Evolutionary conservation across 2,329 filamentous ascomycete species (phyloP).

Genomic region (Akanthomyces muscarius): DNA sequence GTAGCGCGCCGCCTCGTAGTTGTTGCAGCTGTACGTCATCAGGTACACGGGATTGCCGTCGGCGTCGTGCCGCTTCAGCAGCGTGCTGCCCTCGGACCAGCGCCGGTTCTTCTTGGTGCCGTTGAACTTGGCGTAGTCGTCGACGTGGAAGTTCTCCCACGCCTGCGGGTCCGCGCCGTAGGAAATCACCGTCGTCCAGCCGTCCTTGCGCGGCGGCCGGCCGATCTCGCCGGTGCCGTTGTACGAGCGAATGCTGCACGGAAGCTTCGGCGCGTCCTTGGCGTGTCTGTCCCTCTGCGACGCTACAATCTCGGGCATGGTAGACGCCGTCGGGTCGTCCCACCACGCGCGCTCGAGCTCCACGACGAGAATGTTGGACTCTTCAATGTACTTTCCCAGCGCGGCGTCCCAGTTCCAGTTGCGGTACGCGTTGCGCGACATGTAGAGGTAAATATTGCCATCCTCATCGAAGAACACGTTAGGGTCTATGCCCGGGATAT

Average conservation of each 20-base stretch:
- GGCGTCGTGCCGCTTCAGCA: slow-evolving; percentile 24
- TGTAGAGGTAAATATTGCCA: slow-evolving; percentile 33
- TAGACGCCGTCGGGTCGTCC: slow-evolving; percentile 31
- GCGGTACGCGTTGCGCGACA: slow-evolving; percentile 33
- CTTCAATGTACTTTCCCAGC: slow-evolving; percentile 34
- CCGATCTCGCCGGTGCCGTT: slow-evolving; percentile 33
- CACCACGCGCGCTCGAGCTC: slow-evolving; percentile 33
- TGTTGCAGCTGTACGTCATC: slow-evolving; percentile 32
- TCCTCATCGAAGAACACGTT: slow-evolving; percentile 44
- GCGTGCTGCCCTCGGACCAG: slow-evolving; percentile 35
- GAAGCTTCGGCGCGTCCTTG: slow-evolving; percentile 25
- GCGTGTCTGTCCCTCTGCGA: slow-evolving; percentile 29
- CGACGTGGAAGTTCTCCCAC: slow-evolving; percentile 35
- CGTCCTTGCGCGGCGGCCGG: slow-evolving; percentile 32
- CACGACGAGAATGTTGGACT: slow-evolving; percentile 36
- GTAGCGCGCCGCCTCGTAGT: slow-evolving; percentile 35
- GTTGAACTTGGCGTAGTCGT: slow-evolving; percentile 32
- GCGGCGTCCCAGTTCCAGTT: slow-evolving; percentile 35
- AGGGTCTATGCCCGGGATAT: slow-evolving; percentile 40
- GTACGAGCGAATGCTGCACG: slow-evolving; percentile 30
- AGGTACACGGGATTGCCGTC: slow-evolving; percentile 29
- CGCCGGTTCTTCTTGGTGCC: slow-evolving; percentile 34
- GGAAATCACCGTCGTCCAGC: slow-evolving; percentile 35
- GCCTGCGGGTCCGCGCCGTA: slow-evolving; percentile 33
- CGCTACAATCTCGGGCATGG: slow-evolving; percentile 32